phyloP scores from a whole-genome alignment of 1,284 basidiomycete genomes.

The Golubevia sp. region DNA sequence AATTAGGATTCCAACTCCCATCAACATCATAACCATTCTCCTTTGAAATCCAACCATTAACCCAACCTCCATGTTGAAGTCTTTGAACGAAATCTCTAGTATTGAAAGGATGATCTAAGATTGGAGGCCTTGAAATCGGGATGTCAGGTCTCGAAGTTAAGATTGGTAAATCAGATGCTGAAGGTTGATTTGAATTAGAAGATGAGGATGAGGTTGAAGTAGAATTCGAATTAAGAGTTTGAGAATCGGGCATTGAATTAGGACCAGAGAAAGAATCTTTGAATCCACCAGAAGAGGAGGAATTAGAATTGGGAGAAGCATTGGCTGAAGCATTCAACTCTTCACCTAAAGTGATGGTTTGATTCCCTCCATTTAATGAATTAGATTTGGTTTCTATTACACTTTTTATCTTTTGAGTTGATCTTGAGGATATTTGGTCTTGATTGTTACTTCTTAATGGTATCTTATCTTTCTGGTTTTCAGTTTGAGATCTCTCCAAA shows the following conservation, averaged over 20 bases:
- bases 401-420: too few relatives aligned
- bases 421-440: too few relatives aligned
- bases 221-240: neutral
- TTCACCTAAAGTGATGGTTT: too few relatives aligned
- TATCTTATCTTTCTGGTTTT: too few relatives aligned
- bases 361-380: too few relatives aligned
- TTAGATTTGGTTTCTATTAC: too few relatives aligned
- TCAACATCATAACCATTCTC: too few relatives aligned
- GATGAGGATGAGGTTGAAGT: neutral
- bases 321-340: neutral
- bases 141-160: neutral
- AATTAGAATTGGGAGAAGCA: neutral
- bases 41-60: neutral
- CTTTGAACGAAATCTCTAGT: conserved; percentile 46
- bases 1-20: too few relatives aligned
- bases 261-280: neutral
- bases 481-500: too few relatives aligned
- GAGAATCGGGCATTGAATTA: neutral
- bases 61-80: conserved; percentile 44
- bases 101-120: conserved; percentile 40
- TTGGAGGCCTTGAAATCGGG: conserved; percentile 2
- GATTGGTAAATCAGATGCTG: neutral
- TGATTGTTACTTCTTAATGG: too few relatives aligned
- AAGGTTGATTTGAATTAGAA: neutral
- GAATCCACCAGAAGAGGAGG: neutral